These are phyloP conservation scores for Ophiostoma tasmaniense DNA, from an alignment of 2,329 filamentous ascomycete species.

Conservation along the genomic window DNA sequence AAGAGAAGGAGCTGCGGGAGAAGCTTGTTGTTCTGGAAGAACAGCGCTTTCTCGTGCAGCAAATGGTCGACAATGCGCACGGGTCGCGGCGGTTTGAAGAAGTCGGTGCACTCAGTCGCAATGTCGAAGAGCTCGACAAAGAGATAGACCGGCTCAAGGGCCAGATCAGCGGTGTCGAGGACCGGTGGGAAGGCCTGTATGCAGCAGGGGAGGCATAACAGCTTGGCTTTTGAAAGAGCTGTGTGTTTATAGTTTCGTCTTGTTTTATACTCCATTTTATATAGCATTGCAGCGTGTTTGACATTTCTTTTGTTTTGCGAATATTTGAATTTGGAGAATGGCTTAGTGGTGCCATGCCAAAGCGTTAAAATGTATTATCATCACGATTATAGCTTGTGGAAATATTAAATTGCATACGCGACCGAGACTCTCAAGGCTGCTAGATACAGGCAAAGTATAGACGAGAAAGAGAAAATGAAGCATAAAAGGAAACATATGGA, in stretches of 20 bases:
- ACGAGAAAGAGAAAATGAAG: background rate
- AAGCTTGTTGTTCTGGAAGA: slow-evolving; percentile 78
- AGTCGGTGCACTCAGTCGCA: slow-evolving; percentile 67
- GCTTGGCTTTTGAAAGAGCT: background rate
- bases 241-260: background rate
- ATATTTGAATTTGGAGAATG: no score
- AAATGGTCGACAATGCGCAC: slow-evolving; percentile 73
- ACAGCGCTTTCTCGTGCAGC: slow-evolving; percentile 78
- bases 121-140: slow-evolving; percentile 69
- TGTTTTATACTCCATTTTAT: background rate
- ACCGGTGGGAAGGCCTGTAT: slow-evolving; percentile 47
- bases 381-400: background rate
- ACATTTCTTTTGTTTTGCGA: background rate
- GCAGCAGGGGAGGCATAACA: slow-evolving; percentile 20
- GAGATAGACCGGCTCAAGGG: slow-evolving; percentile 64
- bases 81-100: slow-evolving; percentile 77
- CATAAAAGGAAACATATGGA: background rate
- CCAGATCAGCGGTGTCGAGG: slow-evolving; percentile 59
- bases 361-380: background rate
- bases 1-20: slow-evolving; percentile 76
- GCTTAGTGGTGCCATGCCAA: no score
- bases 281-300: background rate
- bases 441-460: background rate
- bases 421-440: background rate
- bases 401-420: background rate